These are phyloP conservation scores for Apiospora sp. DNA, from an alignment of 2,329 filamentous ascomycete genomes.

Conservation along the genomic window DNA sequence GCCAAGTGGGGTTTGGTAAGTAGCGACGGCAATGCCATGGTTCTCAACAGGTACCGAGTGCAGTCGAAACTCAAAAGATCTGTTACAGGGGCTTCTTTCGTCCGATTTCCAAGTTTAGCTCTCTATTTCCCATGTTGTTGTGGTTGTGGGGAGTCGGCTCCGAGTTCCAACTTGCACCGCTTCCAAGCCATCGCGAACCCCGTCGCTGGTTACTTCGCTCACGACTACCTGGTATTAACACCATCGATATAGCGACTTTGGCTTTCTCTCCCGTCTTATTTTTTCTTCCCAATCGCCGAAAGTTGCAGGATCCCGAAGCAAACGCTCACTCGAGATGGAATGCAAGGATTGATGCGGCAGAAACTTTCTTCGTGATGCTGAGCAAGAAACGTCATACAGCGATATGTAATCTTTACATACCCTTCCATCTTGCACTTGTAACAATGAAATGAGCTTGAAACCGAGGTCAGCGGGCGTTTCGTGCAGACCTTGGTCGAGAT, in stretches of 20 bases:
- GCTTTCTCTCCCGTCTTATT: not conserved
- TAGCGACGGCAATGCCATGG: not conserved
- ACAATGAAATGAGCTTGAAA: not conserved
- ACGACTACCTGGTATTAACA: not conserved
- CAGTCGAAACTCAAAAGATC: not conserved
- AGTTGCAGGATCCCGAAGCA: not conserved
- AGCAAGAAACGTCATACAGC: not conserved
- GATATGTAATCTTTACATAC: not conserved
- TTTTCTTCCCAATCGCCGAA: not conserved
- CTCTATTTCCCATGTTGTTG: not conserved
- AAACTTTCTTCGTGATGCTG: not conserved
- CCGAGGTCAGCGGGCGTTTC: not conserved
- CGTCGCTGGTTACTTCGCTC: constrained; percentile 4
- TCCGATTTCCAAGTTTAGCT: not conserved
- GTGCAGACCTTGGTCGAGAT: not conserved
- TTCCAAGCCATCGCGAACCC: not conserved
- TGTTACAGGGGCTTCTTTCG: not conserved
- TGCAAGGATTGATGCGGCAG: not conserved
- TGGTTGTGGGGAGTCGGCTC: not conserved
- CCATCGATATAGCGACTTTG: not conserved
- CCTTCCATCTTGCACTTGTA: not conserved
- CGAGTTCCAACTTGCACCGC: not conserved
- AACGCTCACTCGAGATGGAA: no score
- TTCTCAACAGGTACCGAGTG: not conserved
- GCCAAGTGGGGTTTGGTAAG: not conserved